phyloP scores from a whole-genome alignment of 257 asterid genomes.

The Gardenia jasminoides region DNA sequence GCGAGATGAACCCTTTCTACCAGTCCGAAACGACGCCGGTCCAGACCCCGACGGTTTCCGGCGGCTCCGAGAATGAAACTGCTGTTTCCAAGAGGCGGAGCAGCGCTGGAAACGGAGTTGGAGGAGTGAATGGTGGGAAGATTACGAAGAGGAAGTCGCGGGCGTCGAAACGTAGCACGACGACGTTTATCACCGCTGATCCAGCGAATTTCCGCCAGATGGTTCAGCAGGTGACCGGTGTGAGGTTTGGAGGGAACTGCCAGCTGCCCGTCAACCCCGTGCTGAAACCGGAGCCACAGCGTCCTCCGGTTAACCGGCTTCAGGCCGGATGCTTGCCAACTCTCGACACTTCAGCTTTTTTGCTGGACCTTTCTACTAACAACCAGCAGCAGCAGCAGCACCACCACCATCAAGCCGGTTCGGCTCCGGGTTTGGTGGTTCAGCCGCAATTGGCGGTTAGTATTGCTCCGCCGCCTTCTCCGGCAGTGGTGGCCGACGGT shows the following conservation, averaged over 20 bases:
- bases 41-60: constrained; percentile 49
- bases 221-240: constrained; percentile 97
- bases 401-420: too few species aligned
- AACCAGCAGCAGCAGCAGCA: constrained; percentile 11
- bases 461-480: constrained; percentile 22
- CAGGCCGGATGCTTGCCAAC: constrained; percentile 41
- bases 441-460: constrained; percentile 20
- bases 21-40: constrained; percentile 34
- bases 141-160: constrained; percentile 70
- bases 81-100: constrained; percentile 32
- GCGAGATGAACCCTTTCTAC: constrained; percentile 35
- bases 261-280: constrained; percentile 33
- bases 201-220: constrained; percentile 82
- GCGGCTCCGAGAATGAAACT: constrained; percentile 63
- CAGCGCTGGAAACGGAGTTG: constrained; percentile 32
- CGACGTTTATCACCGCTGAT: constrained; percentile 85
- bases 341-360: constrained; percentile 57
- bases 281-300: constrained; percentile 66
- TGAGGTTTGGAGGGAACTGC: constrained; percentile 42
- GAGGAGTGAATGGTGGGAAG: constrained; percentile 47
- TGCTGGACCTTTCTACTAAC: constrained; percentile 30
- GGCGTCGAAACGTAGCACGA: constrained; percentile 63
- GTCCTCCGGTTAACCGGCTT: constrained; percentile 27
- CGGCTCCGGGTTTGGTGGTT: constrained; percentile 21
- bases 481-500: constrained; percentile 20